Evolutionary conservation across 2,329 filamentous ascomycete species (phyloP), one percentile per base, ranked within the genome.

Genomic region (Ophiocordyceps sinensis): DNA sequence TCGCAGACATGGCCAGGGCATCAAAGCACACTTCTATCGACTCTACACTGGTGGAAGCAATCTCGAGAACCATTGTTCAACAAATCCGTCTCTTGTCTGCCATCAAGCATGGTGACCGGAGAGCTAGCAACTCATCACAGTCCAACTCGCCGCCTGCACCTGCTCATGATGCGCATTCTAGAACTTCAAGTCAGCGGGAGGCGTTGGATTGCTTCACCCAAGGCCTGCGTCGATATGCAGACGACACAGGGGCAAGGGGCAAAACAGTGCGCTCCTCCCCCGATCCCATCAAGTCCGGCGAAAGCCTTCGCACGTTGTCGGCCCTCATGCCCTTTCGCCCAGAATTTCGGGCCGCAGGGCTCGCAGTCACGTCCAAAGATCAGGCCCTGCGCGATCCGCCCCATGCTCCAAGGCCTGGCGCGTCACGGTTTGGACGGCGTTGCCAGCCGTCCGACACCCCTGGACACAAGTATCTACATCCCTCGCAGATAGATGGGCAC

Each of bases 341-440:
- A 4, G 65, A 77, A 44, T 75, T 78, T 45, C 59, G 58, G 42
- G 63, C 64, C 43, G 72, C 69, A 41, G 71, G 73, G 2, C 60
- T 78, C 39, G 71, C 73, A 2, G 67, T 77, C 1, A 77, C 74
- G 11, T 75, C 73, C 30, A 56, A 55, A 37, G 45, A 60, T 46
- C 44, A 73, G 66, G 47, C 66, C 64, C 53, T 59, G 44, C 17
- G 49, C 34, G 40, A 51, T 36, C 36, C 51, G 43, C 31, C 40
- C 31, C 45, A 53, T 40, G 47, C 45, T 26, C 36, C 45, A 34
- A 44, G 44, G 39, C 39, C 46, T 28, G 43, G 44, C 6, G 46
- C 41, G 15, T 30, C 38, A 8, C 46, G 46, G 41, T 38, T 40
- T 15, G 29, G 5, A 26, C 23, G 41, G 12, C 44, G 37, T 17